Conservation (phyloP, 225 moss, liverwort and hornwort species). For the Polytrichum commune region DNA sequence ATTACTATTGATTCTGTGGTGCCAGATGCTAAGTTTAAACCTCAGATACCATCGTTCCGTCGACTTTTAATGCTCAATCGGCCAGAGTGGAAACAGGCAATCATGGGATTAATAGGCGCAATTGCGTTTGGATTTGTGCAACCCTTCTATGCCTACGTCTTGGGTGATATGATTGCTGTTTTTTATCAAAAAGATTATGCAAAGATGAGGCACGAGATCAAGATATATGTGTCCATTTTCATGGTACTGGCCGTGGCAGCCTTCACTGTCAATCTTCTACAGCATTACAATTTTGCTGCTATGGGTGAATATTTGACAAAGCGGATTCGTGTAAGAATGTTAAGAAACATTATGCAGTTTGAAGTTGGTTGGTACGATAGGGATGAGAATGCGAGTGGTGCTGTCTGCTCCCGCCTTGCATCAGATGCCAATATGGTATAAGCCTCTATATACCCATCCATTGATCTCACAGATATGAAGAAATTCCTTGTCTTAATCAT, state of each 20-base stretch:
- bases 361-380: slow-evolving; percentile 91
- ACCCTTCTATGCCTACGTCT: slow-evolving; percentile 59
- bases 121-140: slow-evolving; percentile 79
- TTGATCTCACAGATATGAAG: too few relatives aligned
- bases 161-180: slow-evolving; percentile 67
- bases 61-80: slow-evolving; percentile 73
- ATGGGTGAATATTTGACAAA: slow-evolving; percentile 92
- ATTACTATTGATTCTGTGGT: background rate
- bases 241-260: slow-evolving; percentile 62
- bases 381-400: slow-evolving; percentile 87
- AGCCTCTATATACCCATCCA: background rate
- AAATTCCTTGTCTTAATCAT: too few relatives aligned
- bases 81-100: slow-evolving; percentile 76
- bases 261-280: slow-evolving; percentile 66
- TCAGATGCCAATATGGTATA: slow-evolving; percentile 83
- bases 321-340: slow-evolving; percentile 64
- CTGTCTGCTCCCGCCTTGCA: slow-evolving; percentile 73
- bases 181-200: slow-evolving; percentile 39
- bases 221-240: slow-evolving; percentile 46
- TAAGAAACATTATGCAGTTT: slow-evolving; percentile 62
- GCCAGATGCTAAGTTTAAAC: slow-evolving; percentile 18
- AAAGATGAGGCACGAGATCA: slow-evolving; percentile 38
- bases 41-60: slow-evolving; percentile 46
- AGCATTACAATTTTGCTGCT: slow-evolving; percentile 88
- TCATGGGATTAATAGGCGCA: slow-evolving; percentile 63